These are phyloP conservation scores for Blastomyces gilchristii DNA, from an alignment of 2,329 filamentous ascomycete species.

Conservation along the genomic window DNA sequence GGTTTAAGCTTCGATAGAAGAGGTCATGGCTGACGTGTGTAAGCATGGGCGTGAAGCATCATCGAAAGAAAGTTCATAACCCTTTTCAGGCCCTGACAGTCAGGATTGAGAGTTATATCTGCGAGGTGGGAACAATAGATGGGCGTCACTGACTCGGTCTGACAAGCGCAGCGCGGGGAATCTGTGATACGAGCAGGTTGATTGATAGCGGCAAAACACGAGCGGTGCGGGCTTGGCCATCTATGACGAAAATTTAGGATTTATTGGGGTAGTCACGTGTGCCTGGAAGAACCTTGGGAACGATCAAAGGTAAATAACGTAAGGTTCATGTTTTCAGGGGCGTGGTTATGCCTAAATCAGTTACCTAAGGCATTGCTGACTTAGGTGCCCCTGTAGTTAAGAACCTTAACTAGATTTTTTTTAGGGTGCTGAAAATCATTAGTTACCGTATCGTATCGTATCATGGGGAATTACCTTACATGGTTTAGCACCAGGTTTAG, in stretches of 20 bases:
- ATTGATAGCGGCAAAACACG: background rate
- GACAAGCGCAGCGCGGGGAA: too few species aligned
- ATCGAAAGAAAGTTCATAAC: background rate
- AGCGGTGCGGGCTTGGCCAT: background rate
- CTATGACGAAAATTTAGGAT: background rate
- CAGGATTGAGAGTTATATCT: background rate
- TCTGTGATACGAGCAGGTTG: background rate
- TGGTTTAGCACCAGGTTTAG: too few species aligned
- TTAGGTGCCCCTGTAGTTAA: background rate
- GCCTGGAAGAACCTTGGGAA: too few species aligned
- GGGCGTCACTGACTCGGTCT: background rate
- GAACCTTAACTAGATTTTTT: background rate
- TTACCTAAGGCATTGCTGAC: background rate
- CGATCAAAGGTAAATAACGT: too few species aligned
- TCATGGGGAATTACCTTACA: too few species aligned
- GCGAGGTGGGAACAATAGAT: background rate
- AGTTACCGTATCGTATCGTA: too few species aligned
- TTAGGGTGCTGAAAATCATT: too few species aligned
- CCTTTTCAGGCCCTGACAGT: background rate
- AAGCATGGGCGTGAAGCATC: background rate
- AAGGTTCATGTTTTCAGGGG: too few species aligned
- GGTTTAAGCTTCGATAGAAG: background rate
- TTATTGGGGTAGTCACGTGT: background rate
- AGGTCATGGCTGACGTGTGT: background rate
- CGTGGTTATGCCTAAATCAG: background rate